Percentiles rank a stretch among this genome's conserved stretches.
phyloP scores from a whole-genome alignment of 129 eudicot genomes.

The Flaveria linearis region DNA sequence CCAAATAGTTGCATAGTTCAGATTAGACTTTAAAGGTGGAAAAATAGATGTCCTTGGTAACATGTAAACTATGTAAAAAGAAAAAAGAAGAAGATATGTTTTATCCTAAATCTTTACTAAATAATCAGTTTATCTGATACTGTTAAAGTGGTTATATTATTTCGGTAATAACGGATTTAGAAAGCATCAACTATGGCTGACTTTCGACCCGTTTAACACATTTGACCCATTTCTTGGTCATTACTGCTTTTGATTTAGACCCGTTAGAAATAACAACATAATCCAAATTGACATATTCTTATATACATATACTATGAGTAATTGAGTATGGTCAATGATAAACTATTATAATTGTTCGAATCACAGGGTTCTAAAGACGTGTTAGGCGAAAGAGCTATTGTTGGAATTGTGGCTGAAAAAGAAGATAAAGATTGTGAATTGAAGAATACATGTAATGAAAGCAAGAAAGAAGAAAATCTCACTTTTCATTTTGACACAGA shows the following conservation, averaged over 20 bases:
- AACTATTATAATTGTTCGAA: slow-evolving; percentile 2
- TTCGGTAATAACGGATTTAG: neutral
- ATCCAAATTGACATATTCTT: neutral
- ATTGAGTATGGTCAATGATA: neutral
- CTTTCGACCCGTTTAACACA: neutral
- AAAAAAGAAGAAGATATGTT: too few relatives aligned
- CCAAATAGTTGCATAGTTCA: neutral
- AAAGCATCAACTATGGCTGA: neutral
- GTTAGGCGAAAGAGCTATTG: slow-evolving; percentile 9
- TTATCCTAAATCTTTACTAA: neutral
- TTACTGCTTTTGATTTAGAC: neutral
- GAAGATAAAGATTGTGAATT: slow-evolving; percentile 16
- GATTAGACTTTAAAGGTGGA: neutral
- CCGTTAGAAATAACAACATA: neutral
- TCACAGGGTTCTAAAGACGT: slow-evolving; percentile 40
- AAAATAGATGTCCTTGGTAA: neutral
- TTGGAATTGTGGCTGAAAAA: slow-evolving; percentile 29
- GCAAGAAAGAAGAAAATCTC: slow-evolving; percentile 50
- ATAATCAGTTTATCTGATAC: neutral
- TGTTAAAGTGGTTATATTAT: neutral
- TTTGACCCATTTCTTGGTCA: neutral
- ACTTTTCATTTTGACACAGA: slow-evolving; percentile 49
- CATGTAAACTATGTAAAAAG: neutral
- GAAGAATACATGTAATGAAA: slow-evolving; percentile 26
- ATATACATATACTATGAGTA: neutral